These are phyloP conservation scores for Megacollybia marginata DNA, from an alignment of 768 basidiomycete genomes.

Conservation along the genomic window DNA sequence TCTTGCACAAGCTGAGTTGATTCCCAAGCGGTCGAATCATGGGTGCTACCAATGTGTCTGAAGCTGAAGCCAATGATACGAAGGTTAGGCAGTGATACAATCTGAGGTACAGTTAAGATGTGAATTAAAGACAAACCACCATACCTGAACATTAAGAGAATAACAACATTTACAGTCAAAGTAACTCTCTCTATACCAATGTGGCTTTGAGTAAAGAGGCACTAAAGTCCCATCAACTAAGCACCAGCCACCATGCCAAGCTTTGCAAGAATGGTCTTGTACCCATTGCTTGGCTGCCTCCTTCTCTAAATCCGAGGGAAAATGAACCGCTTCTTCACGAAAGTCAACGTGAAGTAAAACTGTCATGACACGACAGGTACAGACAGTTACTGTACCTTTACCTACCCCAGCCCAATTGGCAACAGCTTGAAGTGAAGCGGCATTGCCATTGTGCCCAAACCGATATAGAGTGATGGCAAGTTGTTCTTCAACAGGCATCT, in stretches of 20 bases:
- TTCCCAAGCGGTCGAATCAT: conserved; percentile 27
- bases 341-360: conserved; percentile 9
- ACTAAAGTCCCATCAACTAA: too few relatives aligned
- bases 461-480: too few relatives aligned
- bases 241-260: too few relatives aligned
- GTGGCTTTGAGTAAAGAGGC: too few relatives aligned
- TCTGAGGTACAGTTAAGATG: conserved; percentile 21
- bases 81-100: conserved; percentile 20
- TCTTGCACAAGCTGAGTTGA: conserved; percentile 15
- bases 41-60: conserved; percentile 26
- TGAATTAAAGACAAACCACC: conserved; percentile 19
- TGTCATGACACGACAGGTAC: conserved; percentile 9
- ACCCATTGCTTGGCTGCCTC: conserved; percentile 10
- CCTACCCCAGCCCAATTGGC: too few relatives aligned
- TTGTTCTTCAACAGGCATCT: too few relatives aligned
- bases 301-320: conserved; percentile 5
- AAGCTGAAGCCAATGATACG: conserved; percentile 26
- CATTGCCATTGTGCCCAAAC: too few relatives aligned
- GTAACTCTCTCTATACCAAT: too few relatives aligned
- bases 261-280: conserved; percentile 8
- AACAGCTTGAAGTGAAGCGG: too few relatives aligned
- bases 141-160: conserved; percentile 16
- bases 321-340: not conserved
- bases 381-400: conserved; percentile 6
- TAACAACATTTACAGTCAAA: too few relatives aligned